Evolutionary conservation across 306 rosid genomes (phyloP).

Genomic region (Argentina anserina): DNA sequence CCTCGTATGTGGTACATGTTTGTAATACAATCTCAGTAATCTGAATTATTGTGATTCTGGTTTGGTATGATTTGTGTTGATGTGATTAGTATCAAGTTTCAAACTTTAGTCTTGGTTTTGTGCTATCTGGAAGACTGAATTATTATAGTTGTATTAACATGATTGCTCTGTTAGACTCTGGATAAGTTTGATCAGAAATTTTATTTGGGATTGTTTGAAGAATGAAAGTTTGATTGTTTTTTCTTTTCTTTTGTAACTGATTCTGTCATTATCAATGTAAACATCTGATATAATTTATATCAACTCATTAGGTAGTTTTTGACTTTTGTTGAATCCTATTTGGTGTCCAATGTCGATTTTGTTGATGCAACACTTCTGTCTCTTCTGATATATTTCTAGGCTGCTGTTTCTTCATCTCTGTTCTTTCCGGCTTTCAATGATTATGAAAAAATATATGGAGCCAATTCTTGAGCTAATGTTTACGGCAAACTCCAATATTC

Average conservation of each 20-base stretch:
- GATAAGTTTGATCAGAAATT: background rate
- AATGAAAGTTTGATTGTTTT: constrained; percentile 3
- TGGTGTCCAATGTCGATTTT: constrained; percentile 14
- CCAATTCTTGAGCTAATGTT: constrained; percentile 22
- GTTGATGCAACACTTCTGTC: constrained; percentile 25
- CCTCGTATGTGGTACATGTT: background rate
- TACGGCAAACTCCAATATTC: constrained; percentile 17
- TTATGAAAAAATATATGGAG: background rate
- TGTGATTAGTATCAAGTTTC: constrained; percentile 6
- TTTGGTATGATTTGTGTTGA: background rate
- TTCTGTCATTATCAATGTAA: constrained; percentile 11
- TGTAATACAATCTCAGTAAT: constrained; percentile 6
- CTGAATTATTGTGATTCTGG: background rate
- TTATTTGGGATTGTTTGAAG: constrained; percentile 8
- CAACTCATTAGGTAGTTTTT: constrained; percentile 8
- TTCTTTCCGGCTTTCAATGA: background rate
- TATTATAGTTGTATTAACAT: background rate
- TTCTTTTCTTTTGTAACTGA: constrained; percentile 6
- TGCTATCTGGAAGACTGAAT: background rate
- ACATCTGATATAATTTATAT: constrained; percentile 4
- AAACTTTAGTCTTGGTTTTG: constrained; percentile 29
- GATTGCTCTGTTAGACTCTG: constrained; percentile 8
- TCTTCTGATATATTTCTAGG: constrained; percentile 1
- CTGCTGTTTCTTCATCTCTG: background rate
- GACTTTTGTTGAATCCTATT: constrained; percentile 15